Percentiles rank a stretch among this genome's conserved stretches.
Conservation (phyloP, 345 rosid genomes). For the Mangifera indica region DNA sequence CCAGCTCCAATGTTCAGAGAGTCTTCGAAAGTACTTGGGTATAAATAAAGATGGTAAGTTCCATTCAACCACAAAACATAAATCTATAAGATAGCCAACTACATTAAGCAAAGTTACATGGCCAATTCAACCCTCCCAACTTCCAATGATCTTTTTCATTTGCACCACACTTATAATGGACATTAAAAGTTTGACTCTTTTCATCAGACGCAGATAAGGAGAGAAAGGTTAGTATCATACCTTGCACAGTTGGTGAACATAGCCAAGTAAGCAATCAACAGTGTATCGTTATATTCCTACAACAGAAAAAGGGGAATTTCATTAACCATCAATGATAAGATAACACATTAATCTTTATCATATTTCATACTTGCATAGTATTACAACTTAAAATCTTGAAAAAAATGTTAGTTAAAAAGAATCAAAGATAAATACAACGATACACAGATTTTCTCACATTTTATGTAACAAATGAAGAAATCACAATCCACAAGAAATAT, state of each 20-base stretch:
- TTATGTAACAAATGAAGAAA: background rate
- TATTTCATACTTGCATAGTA: background rate
- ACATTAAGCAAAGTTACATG: background rate
- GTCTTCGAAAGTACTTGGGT: too few relatives aligned
- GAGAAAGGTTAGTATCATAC: slow-evolving; percentile 33
- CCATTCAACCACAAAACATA: too few relatives aligned
- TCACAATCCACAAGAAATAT: background rate
- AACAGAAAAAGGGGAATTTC: background rate
- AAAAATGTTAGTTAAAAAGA: background rate
- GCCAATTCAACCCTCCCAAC: background rate
- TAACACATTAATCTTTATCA: background rate
- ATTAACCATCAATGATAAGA: background rate
- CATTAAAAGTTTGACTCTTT: background rate
- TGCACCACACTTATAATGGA: background rate
- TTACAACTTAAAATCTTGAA: background rate
- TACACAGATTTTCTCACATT: background rate
- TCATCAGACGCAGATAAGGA: background rate
- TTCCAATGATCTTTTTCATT: background rate
- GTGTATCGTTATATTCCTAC: slow-evolving; percentile 90
- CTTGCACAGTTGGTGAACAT: slow-evolving; percentile 94
- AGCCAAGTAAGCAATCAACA: slow-evolving; percentile 82
- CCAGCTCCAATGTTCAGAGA: background rate
- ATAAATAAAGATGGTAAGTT: too few relatives aligned
- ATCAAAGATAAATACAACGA: too few relatives aligned
- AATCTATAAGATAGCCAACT: background rate